Evolutionary conservation across 1,284 basidiomycete genomes (phyloP).

Genomic region (Pholiota adiposa): DNA sequence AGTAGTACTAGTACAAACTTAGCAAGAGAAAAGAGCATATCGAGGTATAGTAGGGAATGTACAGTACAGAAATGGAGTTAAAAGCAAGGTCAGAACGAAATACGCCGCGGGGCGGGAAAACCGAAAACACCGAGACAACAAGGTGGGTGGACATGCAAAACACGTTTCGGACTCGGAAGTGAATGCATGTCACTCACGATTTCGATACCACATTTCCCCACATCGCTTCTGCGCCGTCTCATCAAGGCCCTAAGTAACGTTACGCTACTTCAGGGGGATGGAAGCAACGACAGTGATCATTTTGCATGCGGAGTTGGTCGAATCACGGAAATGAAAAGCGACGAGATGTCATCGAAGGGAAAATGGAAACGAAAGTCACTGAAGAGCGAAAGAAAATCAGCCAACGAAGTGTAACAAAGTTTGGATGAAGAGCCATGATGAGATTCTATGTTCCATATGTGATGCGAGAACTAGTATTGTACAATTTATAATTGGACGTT

Average conservation of each 20-base stretch:
- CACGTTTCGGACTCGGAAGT: neutral
- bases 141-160: neutral
- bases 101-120: neutral
- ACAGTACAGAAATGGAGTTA: neutral
- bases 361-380: neutral
- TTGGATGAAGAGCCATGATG: neutral
- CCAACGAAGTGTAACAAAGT: neutral
- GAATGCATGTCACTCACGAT: neutral
- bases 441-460: neutral
- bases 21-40: neutral
- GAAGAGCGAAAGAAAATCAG: neutral
- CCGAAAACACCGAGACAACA: neutral
- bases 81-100: neutral
- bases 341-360: neutral
- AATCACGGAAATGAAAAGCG: neutral
- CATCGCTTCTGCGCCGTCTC: neutral
- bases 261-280: neutral
- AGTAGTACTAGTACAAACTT: neutral
- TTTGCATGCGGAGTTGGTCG: neutral
- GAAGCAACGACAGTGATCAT: neutral
- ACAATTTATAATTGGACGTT: neutral
- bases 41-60: neutral
- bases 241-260: neutral
- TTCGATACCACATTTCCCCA: neutral
- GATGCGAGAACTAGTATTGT: neutral